phyloP scores from a whole-genome alignment of 305 asterid genomes.

The Withania somnifera region DNA sequence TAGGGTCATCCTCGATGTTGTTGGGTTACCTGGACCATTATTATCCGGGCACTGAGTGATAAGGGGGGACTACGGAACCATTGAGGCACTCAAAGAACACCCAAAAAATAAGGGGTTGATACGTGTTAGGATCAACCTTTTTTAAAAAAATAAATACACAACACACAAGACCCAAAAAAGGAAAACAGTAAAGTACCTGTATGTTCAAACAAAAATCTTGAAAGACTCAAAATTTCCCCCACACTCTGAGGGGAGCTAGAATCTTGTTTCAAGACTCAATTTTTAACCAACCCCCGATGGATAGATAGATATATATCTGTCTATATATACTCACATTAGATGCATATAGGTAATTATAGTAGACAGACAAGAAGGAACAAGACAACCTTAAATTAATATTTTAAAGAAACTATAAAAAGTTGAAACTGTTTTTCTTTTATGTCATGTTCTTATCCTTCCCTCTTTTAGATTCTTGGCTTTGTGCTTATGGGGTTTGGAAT shows the following conservation, averaged over 20 bases:
- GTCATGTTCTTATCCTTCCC: not conserved
- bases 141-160: too few species aligned
- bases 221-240: not conserved
- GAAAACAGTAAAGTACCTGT: conserved; percentile 7
- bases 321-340: not conserved
- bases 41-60: too few species aligned
- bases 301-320: not conserved
- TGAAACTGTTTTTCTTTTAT: not conserved
- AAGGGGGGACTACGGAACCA: too few species aligned
- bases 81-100: too few species aligned
- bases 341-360: not conserved
- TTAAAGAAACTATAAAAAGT: not conserved
- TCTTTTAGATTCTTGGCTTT: conserved; percentile 11
- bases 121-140: too few species aligned
- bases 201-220: not conserved
- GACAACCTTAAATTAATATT: not conserved
- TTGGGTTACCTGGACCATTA: too few species aligned
- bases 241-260: not conserved
- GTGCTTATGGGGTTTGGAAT: not conserved
- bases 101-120: too few species aligned
- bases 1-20: too few species aligned
- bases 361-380: not conserved
- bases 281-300: not conserved
- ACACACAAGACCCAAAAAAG: too few species aligned
- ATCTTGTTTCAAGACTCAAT: not conserved